Evolutionary conservation across 2,329 filamentous ascomycete species (phyloP), one percentile per base, ranked within the genome.

Genomic region (Gyromitra esculenta): DNA sequence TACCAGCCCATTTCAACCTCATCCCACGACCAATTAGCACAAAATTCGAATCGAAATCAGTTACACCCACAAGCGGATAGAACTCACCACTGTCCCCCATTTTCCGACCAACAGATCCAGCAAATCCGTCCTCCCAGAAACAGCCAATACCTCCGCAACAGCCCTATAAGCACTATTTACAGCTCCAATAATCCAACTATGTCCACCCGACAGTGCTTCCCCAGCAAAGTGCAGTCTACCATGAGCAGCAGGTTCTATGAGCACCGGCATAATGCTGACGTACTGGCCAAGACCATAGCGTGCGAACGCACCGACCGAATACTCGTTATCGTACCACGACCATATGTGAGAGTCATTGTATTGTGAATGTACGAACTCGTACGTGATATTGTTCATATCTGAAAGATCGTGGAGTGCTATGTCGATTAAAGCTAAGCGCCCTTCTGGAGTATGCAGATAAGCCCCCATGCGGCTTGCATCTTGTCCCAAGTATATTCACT

Each of bases 131-230:
- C 63, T 66, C 15, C 48, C 63, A 39, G 63, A 37, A 56, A 66
- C 63, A 9, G 63, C 63, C 63, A 66, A 41, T 15, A 56, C 48
- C n/a, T 66, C 63, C 21, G 63, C 43, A 37, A 81, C 80, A 9
- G 75, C 76, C 57, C 80, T 75, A 70, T 78, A 81, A 0, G 80
- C 81, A 25, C 78, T 79, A 57, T 81, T 81, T n/a, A 80, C 75
- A 39, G 81, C 81, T 1, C 80, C 80, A 21, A 81, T 79, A 48
- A 81, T 81, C 81, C 80, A 81, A 1, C 78, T 79, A 50, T 81
- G 80, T 0, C 79, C 80, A 0, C 80, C 79, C 60, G 80, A 81
- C n/a, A 81, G 68, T 11, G 81, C 80, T 70, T 81, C 81, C 8
- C 80, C 81, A 8, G 77, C 79, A n/a, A 80, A 80, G 43, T 81